Base-by-base conservation (phyloP, 371 early-diverging fungal genomes). In the Mucor racemosus region DNA sequence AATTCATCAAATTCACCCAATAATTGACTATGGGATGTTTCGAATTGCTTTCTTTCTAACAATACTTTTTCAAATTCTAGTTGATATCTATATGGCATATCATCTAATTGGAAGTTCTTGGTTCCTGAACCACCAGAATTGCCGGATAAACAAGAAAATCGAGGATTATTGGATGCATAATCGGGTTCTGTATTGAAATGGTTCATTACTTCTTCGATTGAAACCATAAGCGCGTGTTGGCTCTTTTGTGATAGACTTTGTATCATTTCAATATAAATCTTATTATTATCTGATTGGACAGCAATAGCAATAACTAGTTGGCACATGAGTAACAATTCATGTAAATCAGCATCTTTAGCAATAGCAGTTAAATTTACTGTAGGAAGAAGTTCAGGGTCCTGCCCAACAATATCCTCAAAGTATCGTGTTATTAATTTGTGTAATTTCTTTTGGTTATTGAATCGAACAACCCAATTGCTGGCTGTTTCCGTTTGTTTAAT, bases 401-500 rank as follows among this genome's bases (percentile, higher is more conserved):
- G 84, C 61, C 88, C 86, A 15, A 95, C 84, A 19, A 94, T 90
- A 55, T 97, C 95, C 60, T 95, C 95, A 68, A 93, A 94, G 78
- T 95, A 97, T 17, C 90, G 85, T 8, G 88, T 89, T 19, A 97
- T 78, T 11, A 94, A 84, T 68, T 90, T 91, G 79, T 95, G 87
- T n/a, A 96, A 83, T 72, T 90, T 91, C 76, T 96, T 95, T 54
- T 96, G 89, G 65, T 91, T 93, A 76, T 95, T 97, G 79, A 94
- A 90, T 64, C 91, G 91, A 55, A 91, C 77, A 6, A 97, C 94
- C 98, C 97, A 98, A 79, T 92, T 94, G 73, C 89, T 89, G 54
- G 89, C 88, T 34, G 85, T 77, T 58, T 92, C 93, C 14, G 86
- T 80, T 5, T 86, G 76, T 55, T 72, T 66, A 33, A 87, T 82